These are phyloP conservation scores for Kwoniella sp. DNA, from an alignment of 768 basidiomycete species.

Conservation along the genomic window DNA sequence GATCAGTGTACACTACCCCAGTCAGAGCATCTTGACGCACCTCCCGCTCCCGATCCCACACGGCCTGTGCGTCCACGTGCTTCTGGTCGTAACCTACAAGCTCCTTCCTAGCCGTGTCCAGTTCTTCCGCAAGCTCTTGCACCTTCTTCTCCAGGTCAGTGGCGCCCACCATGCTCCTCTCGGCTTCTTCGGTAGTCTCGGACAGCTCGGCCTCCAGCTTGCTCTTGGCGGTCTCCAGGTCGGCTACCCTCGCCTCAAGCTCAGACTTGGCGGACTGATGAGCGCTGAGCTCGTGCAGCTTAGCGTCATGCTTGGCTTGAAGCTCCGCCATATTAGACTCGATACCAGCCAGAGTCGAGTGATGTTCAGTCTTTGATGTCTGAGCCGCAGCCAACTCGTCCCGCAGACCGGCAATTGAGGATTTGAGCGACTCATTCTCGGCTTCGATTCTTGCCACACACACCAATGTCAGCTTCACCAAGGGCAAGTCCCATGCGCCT, in stretches of 20 bases:
- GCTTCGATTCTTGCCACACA: too few species aligned
- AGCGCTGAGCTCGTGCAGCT: not conserved
- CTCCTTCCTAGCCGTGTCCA: conserved; percentile 3
- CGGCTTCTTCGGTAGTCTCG: conserved; percentile 16
- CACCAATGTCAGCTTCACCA: too few species aligned
- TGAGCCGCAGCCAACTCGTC: conserved; percentile 10
- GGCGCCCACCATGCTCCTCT: conserved; percentile 9
- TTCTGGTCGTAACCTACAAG: conserved; percentile 1
- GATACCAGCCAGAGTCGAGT: conserved; percentile 8
- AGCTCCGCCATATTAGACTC: too few species aligned
- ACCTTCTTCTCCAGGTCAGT: conserved; percentile 6
- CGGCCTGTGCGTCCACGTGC: not conserved
- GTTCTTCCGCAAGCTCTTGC: conserved; percentile 9
- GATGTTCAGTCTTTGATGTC: not conserved
- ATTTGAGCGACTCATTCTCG: conserved; percentile 4
- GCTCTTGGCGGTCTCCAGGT: conserved; percentile 4
- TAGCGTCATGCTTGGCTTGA: conserved; percentile 13
- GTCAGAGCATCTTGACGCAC: not conserved
- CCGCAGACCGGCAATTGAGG: not conserved
- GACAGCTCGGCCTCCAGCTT: conserved; percentile 16
- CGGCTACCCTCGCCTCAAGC: conserved; percentile 3
- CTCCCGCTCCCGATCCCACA: conserved; percentile 8
- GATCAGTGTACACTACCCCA: not conserved
- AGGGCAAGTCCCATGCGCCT: too few species aligned
- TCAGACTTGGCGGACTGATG: not conserved